Conservation (phyloP, 1,284 basidiomycete genomes). For the Sanghuangporus weigelae region DNA sequence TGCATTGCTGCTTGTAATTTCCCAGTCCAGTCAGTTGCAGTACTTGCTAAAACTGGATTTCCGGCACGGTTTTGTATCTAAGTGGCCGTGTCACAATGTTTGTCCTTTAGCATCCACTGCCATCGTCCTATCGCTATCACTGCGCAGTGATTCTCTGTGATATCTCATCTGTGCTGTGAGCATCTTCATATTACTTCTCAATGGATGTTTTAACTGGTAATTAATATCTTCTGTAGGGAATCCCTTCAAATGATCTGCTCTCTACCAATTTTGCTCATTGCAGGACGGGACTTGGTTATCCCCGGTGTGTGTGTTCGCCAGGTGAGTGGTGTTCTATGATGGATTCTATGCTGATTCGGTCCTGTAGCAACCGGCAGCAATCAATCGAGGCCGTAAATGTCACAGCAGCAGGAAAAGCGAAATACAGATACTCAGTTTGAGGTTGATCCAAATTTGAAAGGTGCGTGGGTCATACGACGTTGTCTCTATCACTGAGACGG, state of each 20-base stretch:
- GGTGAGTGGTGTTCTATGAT: not conserved
- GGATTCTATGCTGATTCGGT: not conserved
- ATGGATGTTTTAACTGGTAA: constrained; percentile 85
- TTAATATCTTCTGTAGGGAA: constrained; percentile 31
- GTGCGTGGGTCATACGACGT: constrained; percentile 31
- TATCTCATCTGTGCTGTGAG: constrained; percentile 63
- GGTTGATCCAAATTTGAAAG: constrained; percentile 47
- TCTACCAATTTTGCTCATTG: constrained; percentile 74
- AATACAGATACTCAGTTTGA: constrained; percentile 47
- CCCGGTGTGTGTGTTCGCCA: constrained; percentile 1
- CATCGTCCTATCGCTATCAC: too few relatives aligned
- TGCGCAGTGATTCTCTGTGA: constrained; percentile 22
- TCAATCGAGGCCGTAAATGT: constrained; percentile 68
- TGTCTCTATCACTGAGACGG: not conserved
- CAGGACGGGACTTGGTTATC: constrained; percentile 31
- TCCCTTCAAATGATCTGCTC: constrained; percentile 57
- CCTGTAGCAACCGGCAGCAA: constrained; percentile 58
- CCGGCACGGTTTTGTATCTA: too few relatives aligned
- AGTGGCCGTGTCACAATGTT: too few relatives aligned
- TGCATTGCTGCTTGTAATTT: too few relatives aligned
- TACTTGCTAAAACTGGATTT: too few relatives aligned
- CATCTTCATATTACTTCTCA: constrained; percentile 30
- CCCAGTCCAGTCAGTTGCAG: too few relatives aligned
- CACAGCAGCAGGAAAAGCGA: constrained; percentile 63
- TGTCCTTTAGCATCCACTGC: too few relatives aligned